phyloP scores from a whole-genome alignment of 768 basidiomycete genomes.

The Rhodosporidiobolus sp. region DNA sequence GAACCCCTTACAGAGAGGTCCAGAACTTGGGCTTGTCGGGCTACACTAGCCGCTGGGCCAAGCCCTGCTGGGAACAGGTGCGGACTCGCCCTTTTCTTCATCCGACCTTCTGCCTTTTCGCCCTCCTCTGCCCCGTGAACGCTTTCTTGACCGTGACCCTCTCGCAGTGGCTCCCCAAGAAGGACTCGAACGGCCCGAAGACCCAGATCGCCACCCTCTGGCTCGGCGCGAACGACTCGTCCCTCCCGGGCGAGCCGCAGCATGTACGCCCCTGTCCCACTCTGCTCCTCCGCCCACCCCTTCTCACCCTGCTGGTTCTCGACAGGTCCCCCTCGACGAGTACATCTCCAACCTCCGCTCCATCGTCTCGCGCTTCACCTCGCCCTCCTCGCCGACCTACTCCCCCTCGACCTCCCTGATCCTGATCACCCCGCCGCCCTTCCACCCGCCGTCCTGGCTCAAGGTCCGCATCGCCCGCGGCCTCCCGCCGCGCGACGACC shows the following conservation, averaged over 20 bases:
- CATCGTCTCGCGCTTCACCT: constrained; percentile 21
- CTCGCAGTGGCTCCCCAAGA: constrained; percentile 25
- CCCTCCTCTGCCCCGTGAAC: neutral
- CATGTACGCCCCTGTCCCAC: constrained; percentile 3
- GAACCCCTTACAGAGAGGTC: constrained; percentile 35
- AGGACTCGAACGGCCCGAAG: neutral
- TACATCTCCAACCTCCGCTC: constrained; percentile 24
- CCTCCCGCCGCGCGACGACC: neutral
- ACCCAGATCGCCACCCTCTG: constrained; percentile 28
- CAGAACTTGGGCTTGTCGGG: constrained; percentile 33
- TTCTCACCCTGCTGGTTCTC: neutral
- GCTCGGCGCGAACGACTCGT: constrained; percentile 40
- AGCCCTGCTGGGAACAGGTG: constrained; percentile 18
- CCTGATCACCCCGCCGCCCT: constrained; percentile 35
- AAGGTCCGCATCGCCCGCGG: constrained; percentile 1
- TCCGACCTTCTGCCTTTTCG: neutral
- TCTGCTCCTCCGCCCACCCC: neutral
- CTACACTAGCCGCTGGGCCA: constrained; percentile 34
- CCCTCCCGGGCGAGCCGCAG: constrained; percentile 19
- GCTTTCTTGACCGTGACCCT: neutral
- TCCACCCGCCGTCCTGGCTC: constrained; percentile 9
- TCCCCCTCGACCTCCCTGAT: constrained; percentile 17
- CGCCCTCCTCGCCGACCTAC: constrained; percentile 15
- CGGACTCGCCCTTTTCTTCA: no score
- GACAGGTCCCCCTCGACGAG: constrained; percentile 26